Percentiles rank a stretch among this genome's conserved stretches.
phyloP scores from a whole-genome alignment of 331 rosid genomes.

The Quercus lobata region DNA sequence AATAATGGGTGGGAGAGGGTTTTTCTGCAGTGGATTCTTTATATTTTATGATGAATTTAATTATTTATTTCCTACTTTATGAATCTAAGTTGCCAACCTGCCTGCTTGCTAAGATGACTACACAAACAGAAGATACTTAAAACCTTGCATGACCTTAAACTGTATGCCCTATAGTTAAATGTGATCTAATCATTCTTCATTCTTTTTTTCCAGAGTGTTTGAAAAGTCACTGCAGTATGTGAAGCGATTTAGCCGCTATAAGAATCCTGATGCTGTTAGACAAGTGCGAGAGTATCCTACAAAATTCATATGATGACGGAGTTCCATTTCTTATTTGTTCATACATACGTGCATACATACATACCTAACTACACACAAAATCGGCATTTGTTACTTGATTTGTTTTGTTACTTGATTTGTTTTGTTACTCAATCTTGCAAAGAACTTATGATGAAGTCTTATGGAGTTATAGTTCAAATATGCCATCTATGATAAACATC shows the following conservation, averaged over 20 bases:
- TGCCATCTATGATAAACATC: not conserved
- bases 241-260: conserved; percentile 95
- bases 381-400: not conserved
- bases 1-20: not conserved
- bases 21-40: not conserved
- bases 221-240: conserved; percentile 97
- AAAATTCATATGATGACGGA: not conserved
- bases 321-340: conserved; percentile 1
- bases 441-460: not conserved
- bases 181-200: not conserved
- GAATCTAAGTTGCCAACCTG: not conserved
- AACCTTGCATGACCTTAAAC: not conserved
- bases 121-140: not conserved
- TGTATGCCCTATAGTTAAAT: not conserved
- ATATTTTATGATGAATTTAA: not conserved
- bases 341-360: not conserved
- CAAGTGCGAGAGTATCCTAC: conserved; percentile 99
- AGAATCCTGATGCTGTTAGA: conserved; percentile 95
- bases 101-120: too few relatives aligned
- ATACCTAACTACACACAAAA: not conserved
- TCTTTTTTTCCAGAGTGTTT: conserved; percentile 58
- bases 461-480: not conserved
- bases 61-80: not conserved
- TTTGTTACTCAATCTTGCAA: not conserved
- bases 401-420: not conserved